A percentile compares a stretch with the other conserved stretches of the same genome.
These are phyloP conservation scores for Rauvolfia tetraphylla DNA, from an alignment of 257 asterid genomes.

Conservation along the genomic window DNA sequence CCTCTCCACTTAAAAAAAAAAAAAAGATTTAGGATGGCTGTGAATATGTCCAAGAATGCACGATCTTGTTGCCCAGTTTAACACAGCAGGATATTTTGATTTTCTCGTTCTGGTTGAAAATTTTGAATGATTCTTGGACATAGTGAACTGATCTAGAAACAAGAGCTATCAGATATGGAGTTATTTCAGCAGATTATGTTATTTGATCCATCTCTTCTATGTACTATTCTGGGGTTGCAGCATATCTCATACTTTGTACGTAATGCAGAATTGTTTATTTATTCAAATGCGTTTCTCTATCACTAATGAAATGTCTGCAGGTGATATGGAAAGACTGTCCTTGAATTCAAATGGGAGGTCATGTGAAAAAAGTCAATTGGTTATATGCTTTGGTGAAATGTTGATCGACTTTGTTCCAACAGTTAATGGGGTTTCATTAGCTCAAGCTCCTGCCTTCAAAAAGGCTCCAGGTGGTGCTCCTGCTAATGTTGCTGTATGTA, in stretches of 20 bases:
- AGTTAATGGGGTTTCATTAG: conserved; percentile 77
- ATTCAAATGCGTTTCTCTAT: neutral
- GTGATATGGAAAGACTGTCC: conserved; percentile 44
- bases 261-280: neutral
- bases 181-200: neutral
- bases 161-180: neutral
- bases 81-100: too few species aligned
- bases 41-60: too few species aligned
- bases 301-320: conserved; percentile 30
- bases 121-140: neutral
- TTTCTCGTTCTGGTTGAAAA: neutral
- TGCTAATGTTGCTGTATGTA: conserved; percentile 88
- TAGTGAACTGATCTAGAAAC: neutral
- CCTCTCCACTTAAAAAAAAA: too few species aligned
- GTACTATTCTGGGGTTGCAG: neutral
- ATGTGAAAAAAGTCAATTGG: conserved; percentile 34
- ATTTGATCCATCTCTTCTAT: neutral
- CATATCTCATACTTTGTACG: neutral
- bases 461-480: conserved; percentile 96
- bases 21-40: too few species aligned
- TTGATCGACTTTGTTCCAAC: conserved; percentile 93
- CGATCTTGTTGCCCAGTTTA: too few species aligned
- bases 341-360: conserved; percentile 37
- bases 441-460: conserved; percentile 83
- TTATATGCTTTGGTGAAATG: conserved; percentile 90